These are phyloP conservation scores for Endotrypanum monterogeii DNA, from an alignment of 208 protist genomes.

Conservation along the genomic window DNA sequence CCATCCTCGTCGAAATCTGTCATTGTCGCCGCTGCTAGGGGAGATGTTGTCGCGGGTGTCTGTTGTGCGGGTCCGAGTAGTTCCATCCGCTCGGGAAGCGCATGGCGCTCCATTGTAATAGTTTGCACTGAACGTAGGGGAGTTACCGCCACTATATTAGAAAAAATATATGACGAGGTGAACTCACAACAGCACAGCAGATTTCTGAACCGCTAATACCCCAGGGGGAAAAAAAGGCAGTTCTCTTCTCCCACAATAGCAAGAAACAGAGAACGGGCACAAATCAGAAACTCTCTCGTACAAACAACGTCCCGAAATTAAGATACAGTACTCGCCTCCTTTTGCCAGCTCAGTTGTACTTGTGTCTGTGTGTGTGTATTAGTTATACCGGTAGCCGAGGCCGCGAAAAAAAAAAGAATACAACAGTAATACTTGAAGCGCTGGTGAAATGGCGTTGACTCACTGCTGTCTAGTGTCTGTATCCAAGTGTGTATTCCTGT, in stretches of 20 bases:
- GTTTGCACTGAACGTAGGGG: background rate
- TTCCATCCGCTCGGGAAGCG: background rate
- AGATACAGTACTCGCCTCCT: too few relatives aligned
- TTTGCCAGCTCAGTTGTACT: too few relatives aligned
- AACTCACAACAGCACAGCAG: too few relatives aligned
- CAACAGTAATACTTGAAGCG: background rate
- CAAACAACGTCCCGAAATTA: too few relatives aligned
- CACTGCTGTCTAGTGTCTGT: background rate
- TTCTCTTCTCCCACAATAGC: too few relatives aligned
- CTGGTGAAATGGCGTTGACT: background rate
- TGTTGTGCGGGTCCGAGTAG: background rate
- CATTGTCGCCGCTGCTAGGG: conserved; percentile 3
- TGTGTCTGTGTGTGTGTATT: too few relatives aligned
- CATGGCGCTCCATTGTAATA: background rate
- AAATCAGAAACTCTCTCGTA: too few relatives aligned
- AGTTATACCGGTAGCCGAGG: too few relatives aligned
- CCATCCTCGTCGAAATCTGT: conserved; percentile 26
- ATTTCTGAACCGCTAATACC: too few relatives aligned
- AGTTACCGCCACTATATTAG: too few relatives aligned
- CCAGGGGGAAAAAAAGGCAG: background rate
- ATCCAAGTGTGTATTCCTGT: background rate
- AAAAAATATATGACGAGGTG: too few relatives aligned
- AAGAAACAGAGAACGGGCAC: too few relatives aligned
- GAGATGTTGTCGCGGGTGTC: background rate
- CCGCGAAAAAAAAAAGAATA: background rate